Conservation (phyloP, 2,329 filamentous ascomycete genomes). For the Sordariomycetes sp. region DNA sequence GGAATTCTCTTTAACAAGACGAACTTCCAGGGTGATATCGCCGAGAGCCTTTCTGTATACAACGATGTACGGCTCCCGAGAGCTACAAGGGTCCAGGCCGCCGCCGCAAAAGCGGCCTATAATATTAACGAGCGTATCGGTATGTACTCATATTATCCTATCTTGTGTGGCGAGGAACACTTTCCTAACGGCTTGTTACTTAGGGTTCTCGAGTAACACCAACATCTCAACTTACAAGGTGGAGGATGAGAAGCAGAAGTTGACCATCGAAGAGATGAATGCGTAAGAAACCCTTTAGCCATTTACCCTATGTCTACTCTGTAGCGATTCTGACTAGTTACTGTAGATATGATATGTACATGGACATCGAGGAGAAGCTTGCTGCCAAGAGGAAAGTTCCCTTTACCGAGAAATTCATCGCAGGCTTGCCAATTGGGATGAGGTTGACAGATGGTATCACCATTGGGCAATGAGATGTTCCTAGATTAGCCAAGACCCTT, state of each 20-base stretch:
- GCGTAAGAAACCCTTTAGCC: constrained; percentile 26
- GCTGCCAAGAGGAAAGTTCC: constrained; percentile 16
- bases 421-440: constrained; percentile 31
- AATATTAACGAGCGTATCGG: constrained; percentile 53
- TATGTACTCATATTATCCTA: constrained; percentile 8
- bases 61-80: constrained; percentile 38
- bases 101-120: constrained; percentile 41
- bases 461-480: constrained; percentile 4
- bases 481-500: not conserved
- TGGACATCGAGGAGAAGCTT: constrained; percentile 36
- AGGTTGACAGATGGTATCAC: constrained; percentile 33
- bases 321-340: too few species aligned
- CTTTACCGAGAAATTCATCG: constrained; percentile 23
- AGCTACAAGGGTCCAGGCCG: constrained; percentile 40
- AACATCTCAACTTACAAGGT: constrained; percentile 44
- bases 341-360: constrained; percentile 44
- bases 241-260: constrained; percentile 42
- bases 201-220: constrained; percentile 50
- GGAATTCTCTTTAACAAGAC: constrained; percentile 43
- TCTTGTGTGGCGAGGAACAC: not conserved
- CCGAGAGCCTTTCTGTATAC: constrained; percentile 33
- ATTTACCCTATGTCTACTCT: too few species aligned
- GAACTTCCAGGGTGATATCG: constrained; percentile 32
- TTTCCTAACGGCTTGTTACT: not conserved
- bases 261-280: constrained; percentile 61